phyloP scores from a whole-genome alignment of 805 yeast species.

The Candida nemodendra region DNA sequence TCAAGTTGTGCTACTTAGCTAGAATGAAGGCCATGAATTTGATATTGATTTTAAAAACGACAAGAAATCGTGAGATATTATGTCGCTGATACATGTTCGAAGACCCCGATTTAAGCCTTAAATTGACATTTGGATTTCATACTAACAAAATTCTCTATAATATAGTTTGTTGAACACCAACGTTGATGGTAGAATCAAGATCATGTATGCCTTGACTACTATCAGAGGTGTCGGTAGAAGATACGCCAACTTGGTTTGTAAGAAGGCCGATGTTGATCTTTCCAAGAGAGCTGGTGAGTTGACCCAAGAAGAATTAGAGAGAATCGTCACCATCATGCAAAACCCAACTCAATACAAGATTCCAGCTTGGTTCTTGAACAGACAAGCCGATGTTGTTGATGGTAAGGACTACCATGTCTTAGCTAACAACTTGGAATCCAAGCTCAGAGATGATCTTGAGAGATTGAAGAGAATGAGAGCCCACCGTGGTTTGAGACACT shows the following conservation, averaged over 20 bases:
- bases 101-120: no score
- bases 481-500: conserved; percentile 99
- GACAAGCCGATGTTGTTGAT: conserved; percentile 97
- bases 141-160: conserved; percentile 36
- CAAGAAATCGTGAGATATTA: no score
- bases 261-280: conserved; percentile 99
- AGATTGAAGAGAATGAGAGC: conserved; percentile 99
- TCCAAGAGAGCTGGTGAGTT: conserved; percentile 99
- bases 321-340: conserved; percentile 99
- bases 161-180: conserved; percentile 98
- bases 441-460: conserved; percentile 99
- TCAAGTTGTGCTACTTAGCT: no score
- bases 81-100: no score
- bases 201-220: conserved; percentile 99
- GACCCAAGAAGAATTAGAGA: conserved; percentile 99
- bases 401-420: conserved; percentile 99
- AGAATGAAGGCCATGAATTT: no score
- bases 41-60: no score
- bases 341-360: conserved; percentile 99
- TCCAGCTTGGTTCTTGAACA: conserved; percentile 99
- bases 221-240: conserved; percentile 99
- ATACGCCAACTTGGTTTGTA: conserved; percentile 99
- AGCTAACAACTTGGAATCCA: conserved; percentile 98
- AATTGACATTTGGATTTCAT: conserved; percentile 6
- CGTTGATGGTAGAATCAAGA: conserved; percentile 99